Evolutionary conservation across 2,329 filamentous ascomycete genomes (phyloP), one percentile per base, ranked within the genome.

Genomic region (Didymella lethalis): DNA sequence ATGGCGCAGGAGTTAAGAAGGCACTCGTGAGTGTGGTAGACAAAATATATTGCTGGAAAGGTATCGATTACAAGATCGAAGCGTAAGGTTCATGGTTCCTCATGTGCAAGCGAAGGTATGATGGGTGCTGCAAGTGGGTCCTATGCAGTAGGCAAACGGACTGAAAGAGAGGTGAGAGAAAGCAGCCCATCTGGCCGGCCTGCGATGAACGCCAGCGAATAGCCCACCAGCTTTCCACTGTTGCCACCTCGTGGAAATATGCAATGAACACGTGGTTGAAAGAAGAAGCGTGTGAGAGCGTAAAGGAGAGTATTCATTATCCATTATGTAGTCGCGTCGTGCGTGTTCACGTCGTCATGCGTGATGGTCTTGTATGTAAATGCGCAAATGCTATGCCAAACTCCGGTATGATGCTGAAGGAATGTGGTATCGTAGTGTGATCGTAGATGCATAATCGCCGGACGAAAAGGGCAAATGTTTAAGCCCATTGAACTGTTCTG

Each of bases 231-330:
- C 20, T 25, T 28, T 4, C 25, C 23, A 41, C 25, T 6, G 10
- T 18, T 7, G n/a, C 16, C 14, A 26, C 46, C 34, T 23, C 20
- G 7, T 7, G 11, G 2, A 7, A 29, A 2, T 18, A 28, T 28
- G 23, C 14, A 25, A 2, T 12, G 43, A 11, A 40, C 31, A 38
- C 25, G 26, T 46, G 18, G 16, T n/a, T n/a, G n/a, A 18, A 10
- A 8, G 38, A 18, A 41, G 16, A 44, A 14, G 5, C 31, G 14
- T 23, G 7, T 54, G 56, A 54, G 56, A 59, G 41, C 28, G 46
- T 54, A 7, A 59, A 59, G 28, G 56, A 59, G 50, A 54, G 56
- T 31, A 59, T 59, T 59, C 56, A 59, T 54, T 59, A 56, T 56
- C 48, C 25, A 56, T 60, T 53, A 56, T 56, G 43, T 60, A 60